Conservation (phyloP, 2,329 filamentous ascomycete genomes). For the Pestalotiopsis fici region DNA sequence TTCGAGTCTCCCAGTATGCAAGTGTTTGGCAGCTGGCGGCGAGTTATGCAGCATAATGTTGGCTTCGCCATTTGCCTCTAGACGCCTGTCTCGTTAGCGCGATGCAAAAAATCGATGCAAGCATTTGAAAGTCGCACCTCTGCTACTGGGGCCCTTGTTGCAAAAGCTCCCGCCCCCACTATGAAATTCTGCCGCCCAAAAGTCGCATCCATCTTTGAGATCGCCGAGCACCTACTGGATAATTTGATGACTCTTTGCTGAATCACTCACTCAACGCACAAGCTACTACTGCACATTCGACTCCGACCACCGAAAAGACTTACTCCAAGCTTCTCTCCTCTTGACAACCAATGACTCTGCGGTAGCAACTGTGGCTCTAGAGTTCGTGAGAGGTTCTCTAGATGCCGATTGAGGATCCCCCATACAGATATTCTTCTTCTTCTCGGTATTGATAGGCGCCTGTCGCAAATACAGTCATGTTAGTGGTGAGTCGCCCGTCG, state of each 20-base stretch:
- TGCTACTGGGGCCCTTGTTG: background rate
- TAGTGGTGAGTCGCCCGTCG: conserved; percentile 30
- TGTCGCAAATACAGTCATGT: conserved; percentile 23
- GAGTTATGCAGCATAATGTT: background rate
- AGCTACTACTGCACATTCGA: background rate
- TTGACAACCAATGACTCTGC: conserved; percentile 55
- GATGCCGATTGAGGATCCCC: conserved; percentile 56
- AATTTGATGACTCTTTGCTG: background rate
- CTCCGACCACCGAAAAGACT: background rate
- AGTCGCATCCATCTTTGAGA: conserved; percentile 4
- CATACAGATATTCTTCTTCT: background rate
- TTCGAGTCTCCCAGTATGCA: background rate
- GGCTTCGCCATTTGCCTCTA: background rate
- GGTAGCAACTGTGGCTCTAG: conserved; percentile 76
- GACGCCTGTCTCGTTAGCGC: background rate
- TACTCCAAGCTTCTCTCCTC: background rate
- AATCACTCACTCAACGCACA: conserved; percentile 4
- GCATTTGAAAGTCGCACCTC: background rate
- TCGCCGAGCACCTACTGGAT: background rate
- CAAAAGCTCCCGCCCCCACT: background rate
- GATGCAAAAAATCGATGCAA: background rate
- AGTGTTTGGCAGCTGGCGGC: background rate
- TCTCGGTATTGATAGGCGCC: background rate
- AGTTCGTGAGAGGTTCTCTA: conserved; percentile 79
- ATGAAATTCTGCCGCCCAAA: conserved; percentile 7